These are phyloP conservation scores for Globisporangium nagaii DNA, from an alignment of 352 stramenopile genomes.

Conservation along the genomic window DNA sequence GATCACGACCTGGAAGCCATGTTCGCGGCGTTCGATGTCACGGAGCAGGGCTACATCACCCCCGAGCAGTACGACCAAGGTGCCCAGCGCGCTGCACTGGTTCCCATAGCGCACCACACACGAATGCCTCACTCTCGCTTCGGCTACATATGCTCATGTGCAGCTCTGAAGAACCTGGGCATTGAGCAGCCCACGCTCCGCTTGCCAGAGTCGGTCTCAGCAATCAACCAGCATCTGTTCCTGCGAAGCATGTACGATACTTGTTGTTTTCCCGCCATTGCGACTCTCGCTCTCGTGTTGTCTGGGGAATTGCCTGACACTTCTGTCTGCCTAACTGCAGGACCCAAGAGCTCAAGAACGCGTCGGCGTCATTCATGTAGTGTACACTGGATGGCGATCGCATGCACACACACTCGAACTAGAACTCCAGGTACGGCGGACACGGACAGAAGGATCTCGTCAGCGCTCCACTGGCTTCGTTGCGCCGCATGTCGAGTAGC, in stretches of 20 bases:
- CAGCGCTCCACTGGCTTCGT: constrained; percentile 40
- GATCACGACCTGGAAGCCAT: constrained; percentile 68
- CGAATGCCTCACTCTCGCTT: neutral
- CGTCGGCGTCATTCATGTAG: constrained; percentile 59
- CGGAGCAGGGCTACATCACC: constrained; percentile 58
- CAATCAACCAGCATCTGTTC: constrained; percentile 57
- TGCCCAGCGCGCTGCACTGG: neutral
- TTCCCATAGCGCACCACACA: neutral
- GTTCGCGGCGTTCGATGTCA: constrained; percentile 73
- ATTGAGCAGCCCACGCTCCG: constrained; percentile 63
- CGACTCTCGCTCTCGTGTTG: neutral
- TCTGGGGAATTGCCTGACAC: neutral
- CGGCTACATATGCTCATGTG: neutral
- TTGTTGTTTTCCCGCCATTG: neutral
- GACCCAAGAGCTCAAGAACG: constrained; percentile 69
- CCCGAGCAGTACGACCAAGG: constrained; percentile 66
- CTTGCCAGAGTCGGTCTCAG: constrained; percentile 51
- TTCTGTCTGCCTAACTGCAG: constrained; percentile 13
- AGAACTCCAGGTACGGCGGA: constrained; percentile 50
- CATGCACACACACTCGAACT: neutral
- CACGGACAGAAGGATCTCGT: constrained; percentile 53
- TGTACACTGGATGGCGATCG: no score
- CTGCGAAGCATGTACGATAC: constrained; percentile 69
- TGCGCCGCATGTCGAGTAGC: constrained; percentile 57
- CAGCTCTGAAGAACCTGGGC: constrained; percentile 52